Evolutionary conservation across 768 basidiomycete species (phyloP), one percentile per base, ranked within the genome.

Genomic region (Suillus sp.): DNA sequence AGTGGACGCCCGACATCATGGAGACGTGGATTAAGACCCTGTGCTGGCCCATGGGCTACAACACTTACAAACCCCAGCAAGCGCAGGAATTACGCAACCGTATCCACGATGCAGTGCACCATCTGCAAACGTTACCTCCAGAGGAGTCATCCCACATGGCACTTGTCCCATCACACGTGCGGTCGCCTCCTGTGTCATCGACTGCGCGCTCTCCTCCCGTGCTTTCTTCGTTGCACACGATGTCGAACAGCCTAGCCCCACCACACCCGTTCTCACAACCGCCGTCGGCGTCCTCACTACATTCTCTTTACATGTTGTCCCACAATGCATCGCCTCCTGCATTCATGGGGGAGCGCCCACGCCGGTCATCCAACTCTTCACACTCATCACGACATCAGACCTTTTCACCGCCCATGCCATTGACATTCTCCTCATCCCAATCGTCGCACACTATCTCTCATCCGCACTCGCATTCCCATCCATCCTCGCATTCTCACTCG

Each of bases 11-110:
- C 2, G 74, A 80, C 2, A 69, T 79, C 22, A 77, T 91, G 61
- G 85, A 89, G 69, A 61, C 68, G 3, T 91, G 88, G 88, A 74
- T 91, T 20, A 71, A 78, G 37, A 78, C 77, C 0, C 76, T 83
- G 18, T 90, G 88, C 66, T 85, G 82, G 78, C 80, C 87, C 5
- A 90, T 90, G 88, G 81, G 83, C 0, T 91, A 89, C 66, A 68
- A 73, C 1, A 68, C 66, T 0, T 90, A 85, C 66, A 80, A 81
- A 34, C 71, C 78, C 0, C 71, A 73, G 47, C 79, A 80, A 68
- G 75, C 79, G 61, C 74, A 75, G 20, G 79, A 82, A 62, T 80
- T 87, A 69, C 77, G 80, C 20, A 71, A 74, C 4, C 79, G 84
- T 20, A 84, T 91, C 63, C 71, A 72, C n/a, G 81, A 89, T 64